Evolutionary conservation across 2,329 filamentous ascomycete genomes (phyloP), one percentile per base, ranked within the genome.

Genomic region (Epichloe brachyelytri): DNA sequence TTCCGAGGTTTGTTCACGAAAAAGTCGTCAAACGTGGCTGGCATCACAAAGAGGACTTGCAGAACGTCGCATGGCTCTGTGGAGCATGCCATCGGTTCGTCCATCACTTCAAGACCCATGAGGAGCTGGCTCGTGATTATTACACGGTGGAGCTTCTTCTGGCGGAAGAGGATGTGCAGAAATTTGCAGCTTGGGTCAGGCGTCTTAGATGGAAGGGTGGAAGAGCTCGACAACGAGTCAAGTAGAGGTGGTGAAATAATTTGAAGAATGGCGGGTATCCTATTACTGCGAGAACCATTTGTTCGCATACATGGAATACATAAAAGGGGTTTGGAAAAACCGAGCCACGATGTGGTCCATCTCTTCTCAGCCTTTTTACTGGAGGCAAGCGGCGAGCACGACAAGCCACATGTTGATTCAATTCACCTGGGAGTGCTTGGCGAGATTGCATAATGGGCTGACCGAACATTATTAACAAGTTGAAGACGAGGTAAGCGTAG

Each of bases 11-110:
- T 43, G 82, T 88, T 53, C 88, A 94, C 65, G 81, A 77, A 7
- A 88, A 88, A 63, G 86, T 79, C 3, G 64, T 88, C 39, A 88
- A 86, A 71, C 73, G 86, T 41, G 85, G 84, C 1, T 94, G 88
- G 88, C 86, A 90, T 69, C 76, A 77, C 3, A 79, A 81, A 55
- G 85, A 86, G 64, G 78, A 82, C 67, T 64, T 94, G 65, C 80
- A 86, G 60, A 88, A 82, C 62, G 88, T 93, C 19, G 88, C 88
- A 12, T 94, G 88, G 88, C 67, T 95, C 57, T 94, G 88, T 66
- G 75, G 87, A 47, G 85, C 87, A 2, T 95, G 88, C 60, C 88
- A 95, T 70, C 79, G 77, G 41, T 89, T 88, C 63, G 86, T 94
- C 63, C 88, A 94, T 70, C 71, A 79, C 39, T 78, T 89, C 61